Percentiles rank a stretch among this genome's conserved stretches.
phyloP scores from a whole-genome alignment of 1,284 basidiomycete genomes.

The Pseudozyma tsukubaensis region DNA sequence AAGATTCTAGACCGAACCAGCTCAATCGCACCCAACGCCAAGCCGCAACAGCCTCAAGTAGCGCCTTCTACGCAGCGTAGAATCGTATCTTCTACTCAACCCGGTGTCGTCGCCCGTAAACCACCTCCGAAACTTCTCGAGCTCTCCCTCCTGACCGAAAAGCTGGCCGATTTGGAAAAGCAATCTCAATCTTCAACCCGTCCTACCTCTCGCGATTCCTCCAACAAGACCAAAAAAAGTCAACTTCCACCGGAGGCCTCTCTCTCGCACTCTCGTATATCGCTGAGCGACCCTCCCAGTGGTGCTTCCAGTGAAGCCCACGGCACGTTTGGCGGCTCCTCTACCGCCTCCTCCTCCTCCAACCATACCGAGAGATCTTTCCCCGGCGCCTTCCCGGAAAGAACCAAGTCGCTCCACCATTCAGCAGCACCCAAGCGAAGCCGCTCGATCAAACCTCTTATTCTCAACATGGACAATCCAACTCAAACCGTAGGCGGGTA shows the following conservation, averaged over 20 bases:
- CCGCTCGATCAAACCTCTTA: too few relatives aligned
- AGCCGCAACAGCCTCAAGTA: neutral
- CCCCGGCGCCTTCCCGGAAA: too few relatives aligned
- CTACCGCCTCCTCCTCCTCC: too few relatives aligned
- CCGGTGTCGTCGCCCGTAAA: constrained; percentile 5
- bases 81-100: neutral
- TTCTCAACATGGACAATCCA: too few relatives aligned
- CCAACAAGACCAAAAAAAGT: neutral
- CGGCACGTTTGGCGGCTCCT: constrained; percentile 20
- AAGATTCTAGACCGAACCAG: neutral
- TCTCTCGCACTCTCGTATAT: constrained; percentile 3
- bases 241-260: constrained; percentile 9
- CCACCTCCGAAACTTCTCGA: constrained; percentile 29
- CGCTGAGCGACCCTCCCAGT: neutral
- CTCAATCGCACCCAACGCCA: neutral
- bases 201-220: neutral
- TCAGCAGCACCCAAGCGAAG: too few relatives aligned
- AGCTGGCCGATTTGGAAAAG: constrained; percentile 30
- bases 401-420: too few relatives aligned
- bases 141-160: constrained; percentile 23
- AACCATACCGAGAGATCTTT: too few relatives aligned
- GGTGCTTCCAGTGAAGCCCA: neutral
- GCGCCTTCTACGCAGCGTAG: too few relatives aligned
- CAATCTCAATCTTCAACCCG: constrained; percentile 7
- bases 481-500: too few relatives aligned